These are phyloP conservation scores for Diaporthe velutina DNA, from an alignment of 2,329 filamentous ascomycete genomes.

Conservation along the genomic window DNA sequence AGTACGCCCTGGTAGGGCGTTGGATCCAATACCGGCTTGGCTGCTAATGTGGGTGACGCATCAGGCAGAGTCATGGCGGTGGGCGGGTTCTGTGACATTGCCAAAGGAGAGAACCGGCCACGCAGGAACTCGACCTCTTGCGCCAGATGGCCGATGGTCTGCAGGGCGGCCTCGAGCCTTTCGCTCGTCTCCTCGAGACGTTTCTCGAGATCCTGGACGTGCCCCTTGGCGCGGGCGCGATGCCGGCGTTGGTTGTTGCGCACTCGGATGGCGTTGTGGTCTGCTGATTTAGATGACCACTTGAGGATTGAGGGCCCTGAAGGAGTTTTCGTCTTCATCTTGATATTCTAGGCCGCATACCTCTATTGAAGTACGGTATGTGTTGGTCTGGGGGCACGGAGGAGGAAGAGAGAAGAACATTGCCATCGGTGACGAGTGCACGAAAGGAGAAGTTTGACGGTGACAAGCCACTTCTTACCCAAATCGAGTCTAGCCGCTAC, in stretches of 20 bases:
- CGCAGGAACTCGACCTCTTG: slow-evolving; percentile 33
- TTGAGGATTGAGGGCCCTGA: slow-evolving; percentile 36
- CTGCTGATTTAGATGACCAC: slow-evolving; percentile 47
- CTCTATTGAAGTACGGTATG: neutral
- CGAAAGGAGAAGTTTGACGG: slow-evolving; percentile 32
- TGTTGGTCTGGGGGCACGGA: neutral
- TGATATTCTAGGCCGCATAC: rapidly evolving
- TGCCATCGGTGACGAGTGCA: slow-evolving; percentile 28
- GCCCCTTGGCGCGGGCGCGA: slow-evolving; percentile 56
- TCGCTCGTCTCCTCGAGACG: slow-evolving; percentile 43
- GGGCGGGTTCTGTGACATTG: neutral
- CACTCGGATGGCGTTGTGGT: slow-evolving; percentile 53
- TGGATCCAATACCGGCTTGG: neutral
- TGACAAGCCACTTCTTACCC: slow-evolving; percentile 44
- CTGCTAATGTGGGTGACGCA: neutral
- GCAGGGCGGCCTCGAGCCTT: slow-evolving; percentile 43
- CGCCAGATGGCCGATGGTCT: slow-evolving; percentile 30
- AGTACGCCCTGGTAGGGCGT: neutral
- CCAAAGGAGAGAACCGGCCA: neutral
- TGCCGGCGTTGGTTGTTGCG: slow-evolving; percentile 67
- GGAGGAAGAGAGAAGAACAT: slow-evolving; percentile 15
- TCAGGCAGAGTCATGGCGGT: no score
- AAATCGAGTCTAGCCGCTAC: slow-evolving; percentile 33
- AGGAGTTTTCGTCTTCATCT: neutral
- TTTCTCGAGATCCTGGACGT: slow-evolving; percentile 54